A percentile compares a stretch with the other conserved stretches of the same genome.
Evolutionary conservation across 2,329 filamentous ascomycete species (phyloP).

Genomic region (Colletotrichum sp.): DNA sequence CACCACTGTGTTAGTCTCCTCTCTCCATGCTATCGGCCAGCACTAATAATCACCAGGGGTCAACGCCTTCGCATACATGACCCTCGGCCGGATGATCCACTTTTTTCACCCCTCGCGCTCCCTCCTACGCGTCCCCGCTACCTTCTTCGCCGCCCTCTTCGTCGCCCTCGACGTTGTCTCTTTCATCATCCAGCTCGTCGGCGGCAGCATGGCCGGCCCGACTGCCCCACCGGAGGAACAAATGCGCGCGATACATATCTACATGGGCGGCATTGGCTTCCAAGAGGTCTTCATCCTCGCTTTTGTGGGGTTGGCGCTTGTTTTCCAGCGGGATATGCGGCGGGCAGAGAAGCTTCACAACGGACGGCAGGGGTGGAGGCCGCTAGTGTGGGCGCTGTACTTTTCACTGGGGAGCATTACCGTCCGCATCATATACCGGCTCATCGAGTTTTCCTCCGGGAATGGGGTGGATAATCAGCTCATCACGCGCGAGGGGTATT

Average conservation of each 20-base stretch:
- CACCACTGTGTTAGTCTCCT: constrained; percentile 29
- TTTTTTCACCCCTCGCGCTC: constrained; percentile 42
- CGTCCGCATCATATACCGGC: constrained; percentile 58
- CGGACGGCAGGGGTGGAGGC: constrained; percentile 19
- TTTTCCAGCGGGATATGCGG: constrained; percentile 38
- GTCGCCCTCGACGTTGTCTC: constrained; percentile 44
- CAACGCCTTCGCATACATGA: constrained; percentile 54
- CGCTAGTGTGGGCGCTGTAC: constrained; percentile 36
- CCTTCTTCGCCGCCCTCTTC: constrained; percentile 40
- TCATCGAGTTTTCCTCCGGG: constrained; percentile 53
- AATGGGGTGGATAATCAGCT: constrained; percentile 30
- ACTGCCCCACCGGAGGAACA: constrained; percentile 29
- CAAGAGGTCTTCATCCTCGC: constrained; percentile 55
- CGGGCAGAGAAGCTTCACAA: constrained; percentile 9
- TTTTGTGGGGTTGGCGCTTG: constrained; percentile 45
- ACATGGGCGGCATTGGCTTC: constrained; percentile 58
- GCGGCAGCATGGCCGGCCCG: constrained; percentile 32
- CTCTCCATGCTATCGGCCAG: background rate
- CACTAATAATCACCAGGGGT: constrained; percentile 33
- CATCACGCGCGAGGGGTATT: constrained; percentile 45
- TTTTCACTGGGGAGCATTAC: constrained; percentile 39
- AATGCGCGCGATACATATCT: constrained; percentile 39
- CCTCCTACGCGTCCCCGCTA: constrained; percentile 41
- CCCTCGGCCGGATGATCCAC: constrained; percentile 49
- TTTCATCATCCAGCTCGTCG: constrained; percentile 38